These are phyloP conservation scores for Penicillium vulpinum DNA, from an alignment of 2,329 filamentous ascomycete species.

Conservation along the genomic window DNA sequence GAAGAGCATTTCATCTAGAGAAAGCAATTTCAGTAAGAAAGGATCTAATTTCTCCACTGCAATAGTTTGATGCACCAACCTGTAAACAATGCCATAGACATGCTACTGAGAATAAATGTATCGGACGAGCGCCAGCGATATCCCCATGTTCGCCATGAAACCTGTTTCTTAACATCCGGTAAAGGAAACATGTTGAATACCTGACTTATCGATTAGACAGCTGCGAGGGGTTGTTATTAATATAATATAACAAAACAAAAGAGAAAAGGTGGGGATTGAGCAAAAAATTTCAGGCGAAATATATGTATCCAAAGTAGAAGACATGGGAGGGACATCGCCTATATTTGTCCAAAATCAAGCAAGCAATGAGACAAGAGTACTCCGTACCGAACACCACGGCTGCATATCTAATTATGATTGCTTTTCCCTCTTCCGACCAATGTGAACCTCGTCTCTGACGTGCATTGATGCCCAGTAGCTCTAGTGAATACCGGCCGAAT, in stretches of 20 bases:
- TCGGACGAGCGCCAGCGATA: constrained; percentile 22
- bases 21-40: neutral
- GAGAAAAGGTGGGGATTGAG: neutral
- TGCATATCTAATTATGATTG: neutral
- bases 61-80: constrained; percentile 2
- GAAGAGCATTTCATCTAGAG: constrained; percentile 21
- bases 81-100: constrained; percentile 21
- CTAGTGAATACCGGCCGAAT: neutral
- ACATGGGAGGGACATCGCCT: neutral
- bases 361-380: neutral
- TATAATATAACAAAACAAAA: neutral
- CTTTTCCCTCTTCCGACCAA: constrained; percentile 1
- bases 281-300: neutral
- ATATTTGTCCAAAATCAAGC: neutral
- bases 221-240: neutral
- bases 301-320: neutral
- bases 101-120: constrained; percentile 17
- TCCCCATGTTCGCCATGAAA: neutral
- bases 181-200: neutral
- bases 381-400: neutral
- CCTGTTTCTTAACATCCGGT: neutral
- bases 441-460: neutral
- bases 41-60: neutral
- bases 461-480: neutral
- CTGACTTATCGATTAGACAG: neutral